A percentile compares a stretch with the other conserved stretches of the same genome.
Conservation (phyloP, 768 basidiomycete genomes). For the Lentinus brumalis region DNA sequence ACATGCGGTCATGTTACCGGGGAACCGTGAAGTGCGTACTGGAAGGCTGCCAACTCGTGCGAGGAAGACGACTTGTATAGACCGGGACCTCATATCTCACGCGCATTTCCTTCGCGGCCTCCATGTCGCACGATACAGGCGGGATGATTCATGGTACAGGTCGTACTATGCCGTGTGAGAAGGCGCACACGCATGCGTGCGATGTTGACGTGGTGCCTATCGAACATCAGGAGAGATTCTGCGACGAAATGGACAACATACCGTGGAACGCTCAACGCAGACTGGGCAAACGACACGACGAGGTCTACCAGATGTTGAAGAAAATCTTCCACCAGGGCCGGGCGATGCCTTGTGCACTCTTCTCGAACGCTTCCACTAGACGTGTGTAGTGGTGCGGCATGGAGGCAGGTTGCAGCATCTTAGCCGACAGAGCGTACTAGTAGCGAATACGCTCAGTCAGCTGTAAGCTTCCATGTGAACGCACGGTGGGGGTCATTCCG, state of each 20-base stretch:
- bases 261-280: neutral
- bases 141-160: no score
- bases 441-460: conserved; percentile 16
- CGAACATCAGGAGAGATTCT: neutral
- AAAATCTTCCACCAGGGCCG: conserved; percentile 87
- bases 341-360: conserved; percentile 73
- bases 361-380: conserved; percentile 72
- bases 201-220: neutral
- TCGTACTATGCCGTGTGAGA: no score
- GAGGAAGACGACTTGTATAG: no score
- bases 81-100: neutral
- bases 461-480: neutral
- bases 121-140: no score
- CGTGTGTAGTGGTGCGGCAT: conserved; percentile 74
- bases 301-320: conserved; percentile 67
- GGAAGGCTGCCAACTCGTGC: no score
- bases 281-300: neutral
- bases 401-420: conserved; percentile 67
- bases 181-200: no score
- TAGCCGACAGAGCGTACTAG: conserved; percentile 69
- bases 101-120: neutral
- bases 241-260: neutral
- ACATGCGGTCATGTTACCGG: no score
- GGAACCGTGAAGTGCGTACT: no score
- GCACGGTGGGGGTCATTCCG: neutral